Evolutionary conservation across 495 filamentous ascomycete genomes (phyloP).

Genomic region (Xylaria curta): DNA sequence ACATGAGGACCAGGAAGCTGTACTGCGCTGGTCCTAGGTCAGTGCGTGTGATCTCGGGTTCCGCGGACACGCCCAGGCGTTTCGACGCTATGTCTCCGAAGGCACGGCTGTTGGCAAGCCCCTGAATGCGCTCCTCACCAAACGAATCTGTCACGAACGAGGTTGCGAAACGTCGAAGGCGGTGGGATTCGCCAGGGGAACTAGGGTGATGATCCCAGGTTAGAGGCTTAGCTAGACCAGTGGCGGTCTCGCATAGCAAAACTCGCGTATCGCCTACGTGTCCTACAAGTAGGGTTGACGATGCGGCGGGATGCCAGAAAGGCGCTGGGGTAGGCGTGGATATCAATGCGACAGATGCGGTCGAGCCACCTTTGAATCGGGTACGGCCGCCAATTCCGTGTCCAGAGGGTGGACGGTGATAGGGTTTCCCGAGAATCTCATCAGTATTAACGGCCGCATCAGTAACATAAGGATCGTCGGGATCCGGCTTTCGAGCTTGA

Average conservation of each 20-base stretch:
- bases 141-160: slow-evolving; percentile 95
- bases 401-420: slow-evolving; percentile 57
- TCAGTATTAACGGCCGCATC: slow-evolving; percentile 80
- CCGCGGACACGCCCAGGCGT: slow-evolving; percentile 89
- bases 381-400: slow-evolving; percentile 69
- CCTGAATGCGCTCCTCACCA: slow-evolving; percentile 93
- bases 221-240: slow-evolving; percentile 76
- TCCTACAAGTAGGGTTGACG: slow-evolving; percentile 81
- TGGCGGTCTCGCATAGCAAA: slow-evolving; percentile 80
- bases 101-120: slow-evolving; percentile 89
- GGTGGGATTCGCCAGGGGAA: slow-evolving; percentile 78
- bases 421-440: slow-evolving; percentile 74
- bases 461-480: slow-evolving; percentile 67
- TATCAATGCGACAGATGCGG: slow-evolving; percentile 85
- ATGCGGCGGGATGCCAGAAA: slow-evolving; percentile 90
- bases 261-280: slow-evolving; percentile 95
- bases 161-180: slow-evolving; percentile 83
- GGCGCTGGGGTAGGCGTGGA: slow-evolving; percentile 89
- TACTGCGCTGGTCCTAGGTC: slow-evolving; percentile 83
- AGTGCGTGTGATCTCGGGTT: slow-evolving; percentile 80
- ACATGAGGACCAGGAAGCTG: slow-evolving; percentile 84
- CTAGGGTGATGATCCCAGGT: slow-evolving; percentile 91
- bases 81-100: slow-evolving; percentile 94
- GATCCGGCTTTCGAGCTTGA: slow-evolving; percentile 76
- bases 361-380: slow-evolving; percentile 90